phyloP scores from a whole-genome alignment of 306 rosid species.

The Vigna radiata region DNA sequence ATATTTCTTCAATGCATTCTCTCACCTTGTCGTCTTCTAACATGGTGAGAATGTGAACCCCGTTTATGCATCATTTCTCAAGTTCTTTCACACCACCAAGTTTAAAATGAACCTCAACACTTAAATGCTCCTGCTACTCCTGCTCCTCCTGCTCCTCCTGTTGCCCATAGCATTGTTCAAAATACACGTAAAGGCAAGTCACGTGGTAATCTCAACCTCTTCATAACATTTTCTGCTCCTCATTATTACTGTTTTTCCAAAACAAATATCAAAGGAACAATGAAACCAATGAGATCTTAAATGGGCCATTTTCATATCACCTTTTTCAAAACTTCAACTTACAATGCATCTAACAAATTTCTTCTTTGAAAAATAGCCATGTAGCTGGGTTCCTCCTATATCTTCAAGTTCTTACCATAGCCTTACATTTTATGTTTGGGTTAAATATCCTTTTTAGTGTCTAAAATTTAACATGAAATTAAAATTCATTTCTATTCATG shows the following conservation, averaged over 20 bases:
- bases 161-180: background rate
- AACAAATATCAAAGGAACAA: background rate
- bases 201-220: slow-evolving; percentile 3
- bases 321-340: background rate
- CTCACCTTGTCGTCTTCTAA: background rate
- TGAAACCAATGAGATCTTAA: background rate
- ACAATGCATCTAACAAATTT: background rate
- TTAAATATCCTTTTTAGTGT: too few species aligned
- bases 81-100: background rate
- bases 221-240: background rate
- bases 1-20: background rate
- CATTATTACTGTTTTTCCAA: background rate
- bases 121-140: background rate
- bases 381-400: background rate
- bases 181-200: slow-evolving; percentile 20
- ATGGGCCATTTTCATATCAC: background rate
- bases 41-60: slow-evolving; percentile 4
- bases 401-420: background rate
- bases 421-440: too few species aligned
- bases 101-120: background rate
- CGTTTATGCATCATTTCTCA: background rate
- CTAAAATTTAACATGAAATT: too few species aligned
- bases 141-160: background rate
- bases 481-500: too few species aligned
- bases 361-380: background rate